Conservation (phyloP, 441 rosid genomes). For the Erysimum pusillum region DNA sequence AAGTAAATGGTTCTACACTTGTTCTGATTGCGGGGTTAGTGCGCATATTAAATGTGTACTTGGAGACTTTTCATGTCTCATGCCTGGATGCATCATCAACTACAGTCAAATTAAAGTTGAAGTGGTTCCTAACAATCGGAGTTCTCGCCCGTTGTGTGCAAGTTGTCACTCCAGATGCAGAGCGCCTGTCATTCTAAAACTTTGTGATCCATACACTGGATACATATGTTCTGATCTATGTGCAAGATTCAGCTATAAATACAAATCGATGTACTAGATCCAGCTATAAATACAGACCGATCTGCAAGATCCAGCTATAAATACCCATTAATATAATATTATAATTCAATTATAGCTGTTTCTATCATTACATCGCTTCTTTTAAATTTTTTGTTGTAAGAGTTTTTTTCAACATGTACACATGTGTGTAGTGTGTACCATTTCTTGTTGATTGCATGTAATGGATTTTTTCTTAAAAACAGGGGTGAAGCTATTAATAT, state of each 20-base stretch:
- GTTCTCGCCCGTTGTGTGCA: conserved; percentile 4
- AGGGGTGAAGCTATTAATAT: background rate
- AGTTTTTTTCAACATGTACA: background rate
- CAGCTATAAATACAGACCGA: background rate
- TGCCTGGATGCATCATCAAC: conserved; percentile 4
- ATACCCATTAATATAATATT: too few relatives aligned
- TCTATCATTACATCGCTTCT: background rate
- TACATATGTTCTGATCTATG: conserved; percentile 20
- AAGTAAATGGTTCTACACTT: conserved; percentile 29
- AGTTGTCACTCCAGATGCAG: conserved; percentile 9
- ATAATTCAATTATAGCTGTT: background rate
- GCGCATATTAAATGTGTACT: conserved; percentile 10
- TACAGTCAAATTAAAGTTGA: conserved; percentile 10
- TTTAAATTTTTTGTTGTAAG: background rate
- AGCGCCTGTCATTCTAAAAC: conserved; percentile 12
- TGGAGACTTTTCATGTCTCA: conserved; percentile 20
- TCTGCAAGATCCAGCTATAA: too few relatives aligned
- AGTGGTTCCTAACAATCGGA: conserved; percentile 7
- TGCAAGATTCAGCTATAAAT: background rate
- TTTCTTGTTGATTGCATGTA: background rate
- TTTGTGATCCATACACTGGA: conserved; percentile 18
- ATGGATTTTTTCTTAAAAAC: too few relatives aligned
- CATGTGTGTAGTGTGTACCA: background rate
- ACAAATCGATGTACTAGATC: background rate
- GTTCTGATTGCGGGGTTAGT: conserved; percentile 11